These are phyloP conservation scores for Schizopora paradoxa DNA, from an alignment of 1,284 basidiomycete species.

Conservation along the genomic window DNA sequence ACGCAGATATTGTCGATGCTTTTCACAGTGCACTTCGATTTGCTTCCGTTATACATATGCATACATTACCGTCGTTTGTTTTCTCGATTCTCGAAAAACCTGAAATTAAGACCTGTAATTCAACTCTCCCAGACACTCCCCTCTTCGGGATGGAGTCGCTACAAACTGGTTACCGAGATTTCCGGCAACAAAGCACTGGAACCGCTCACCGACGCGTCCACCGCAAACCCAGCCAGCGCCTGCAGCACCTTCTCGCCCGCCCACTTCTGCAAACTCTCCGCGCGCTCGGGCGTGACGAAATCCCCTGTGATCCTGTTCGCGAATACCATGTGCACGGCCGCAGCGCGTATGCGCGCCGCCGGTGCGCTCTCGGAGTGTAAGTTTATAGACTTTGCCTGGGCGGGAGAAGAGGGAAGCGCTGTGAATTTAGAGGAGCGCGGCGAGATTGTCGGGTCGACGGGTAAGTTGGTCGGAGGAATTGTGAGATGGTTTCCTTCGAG, in stretches of 20 bases:
- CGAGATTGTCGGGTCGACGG: constrained; percentile 33
- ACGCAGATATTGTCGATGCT: too few relatives aligned
- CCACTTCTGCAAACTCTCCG: constrained; percentile 62
- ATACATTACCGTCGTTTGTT: too few relatives aligned
- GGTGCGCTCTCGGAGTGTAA: too few relatives aligned
- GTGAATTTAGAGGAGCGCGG: constrained; percentile 24
- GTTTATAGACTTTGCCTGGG: constrained; percentile 27
- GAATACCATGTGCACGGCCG: constrained; percentile 80
- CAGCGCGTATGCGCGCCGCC: constrained; percentile 52
- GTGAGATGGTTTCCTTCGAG: constrained; percentile 1
- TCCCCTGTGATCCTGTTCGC: constrained; percentile 71
- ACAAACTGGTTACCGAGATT: constrained; percentile 10
- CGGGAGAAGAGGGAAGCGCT: constrained; percentile 17
- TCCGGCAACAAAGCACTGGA: constrained; percentile 26
- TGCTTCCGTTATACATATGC: too few relatives aligned
- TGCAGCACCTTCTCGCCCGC: constrained; percentile 49
- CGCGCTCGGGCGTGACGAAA: constrained; percentile 72
- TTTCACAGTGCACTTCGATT: too few relatives aligned
- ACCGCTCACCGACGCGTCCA: constrained; percentile 40
- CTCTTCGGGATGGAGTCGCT: constrained; percentile 39
- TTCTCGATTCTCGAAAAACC: too few relatives aligned
- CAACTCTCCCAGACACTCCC: constrained; percentile 41
- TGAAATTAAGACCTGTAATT: too few relatives aligned
- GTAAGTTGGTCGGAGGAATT: constrained; percentile 7
- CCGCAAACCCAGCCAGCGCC: constrained; percentile 35